A percentile compares a stretch with the other conserved stretches of the same genome.
Evolutionary conservation across 2,329 filamentous ascomycete species (phyloP).

Genomic region (Chaetomiaceae sp.): DNA sequence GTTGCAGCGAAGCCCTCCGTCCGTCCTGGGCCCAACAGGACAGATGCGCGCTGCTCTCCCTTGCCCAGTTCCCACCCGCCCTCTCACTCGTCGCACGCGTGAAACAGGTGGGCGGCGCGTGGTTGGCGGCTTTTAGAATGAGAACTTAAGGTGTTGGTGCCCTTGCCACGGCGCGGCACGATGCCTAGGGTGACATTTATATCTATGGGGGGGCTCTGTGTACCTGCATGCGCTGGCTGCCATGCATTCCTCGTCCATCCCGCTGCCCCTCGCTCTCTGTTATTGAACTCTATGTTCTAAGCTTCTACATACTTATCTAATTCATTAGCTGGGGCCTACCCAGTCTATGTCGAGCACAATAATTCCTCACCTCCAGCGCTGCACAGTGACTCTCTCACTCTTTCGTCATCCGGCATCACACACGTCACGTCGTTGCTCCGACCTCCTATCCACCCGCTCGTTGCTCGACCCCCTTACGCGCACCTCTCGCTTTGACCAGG

Average conservation of each 20-base stretch:
- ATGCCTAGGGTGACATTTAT: too few species aligned
- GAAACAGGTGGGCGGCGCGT: slow-evolving; percentile 1
- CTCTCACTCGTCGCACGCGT: neutral
- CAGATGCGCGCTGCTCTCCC: neutral
- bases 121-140: neutral
- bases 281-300: neutral
- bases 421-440: neutral
- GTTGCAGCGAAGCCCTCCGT: too few species aligned
- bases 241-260: neutral
- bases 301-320: neutral
- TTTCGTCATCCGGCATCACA: slow-evolving; percentile 1
- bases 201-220: neutral
- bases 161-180: neutral
- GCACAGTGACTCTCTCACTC: neutral
- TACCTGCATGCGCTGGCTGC: slow-evolving; percentile 2
- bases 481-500: too few species aligned
- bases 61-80: neutral
- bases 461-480: too few species aligned
- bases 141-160: neutral
- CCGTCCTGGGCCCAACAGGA: too few species aligned
- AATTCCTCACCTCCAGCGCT: neutral
- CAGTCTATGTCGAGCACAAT: neutral
- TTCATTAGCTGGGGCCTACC: neutral
- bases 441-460: too few species aligned
- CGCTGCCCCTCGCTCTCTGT: neutral